Percentiles rank a stretch among this genome's conserved stretches.
Conservation (phyloP, 2,329 filamentous ascomycete genomes). For the Stagonosporopsis vannaccii region DNA sequence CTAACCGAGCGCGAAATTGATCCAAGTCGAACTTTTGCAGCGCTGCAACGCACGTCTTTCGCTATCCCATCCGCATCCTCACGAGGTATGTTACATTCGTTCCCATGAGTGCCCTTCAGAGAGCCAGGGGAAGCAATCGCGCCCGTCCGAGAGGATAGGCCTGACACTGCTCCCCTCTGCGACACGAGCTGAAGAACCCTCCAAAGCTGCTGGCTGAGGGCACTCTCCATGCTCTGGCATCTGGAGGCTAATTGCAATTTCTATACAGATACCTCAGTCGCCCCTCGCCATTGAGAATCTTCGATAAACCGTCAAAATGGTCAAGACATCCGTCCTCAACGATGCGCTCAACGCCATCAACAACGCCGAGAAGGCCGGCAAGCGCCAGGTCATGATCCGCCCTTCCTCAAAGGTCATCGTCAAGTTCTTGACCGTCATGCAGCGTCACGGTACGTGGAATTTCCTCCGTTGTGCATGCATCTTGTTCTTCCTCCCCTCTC, state of each 20-base stretch:
- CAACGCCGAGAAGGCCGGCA: conserved; percentile 99
- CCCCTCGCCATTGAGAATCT: conserved; percentile 79
- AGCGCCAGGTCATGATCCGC: conserved; percentile 98
- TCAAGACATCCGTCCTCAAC: conserved; percentile 99
- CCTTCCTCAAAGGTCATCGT: conserved; percentile 99
- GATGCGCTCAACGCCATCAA: conserved; percentile 99
- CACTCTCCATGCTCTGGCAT: conserved; percentile 73
- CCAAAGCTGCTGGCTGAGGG: conserved; percentile 59
- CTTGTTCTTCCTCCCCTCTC: conserved; percentile 55
- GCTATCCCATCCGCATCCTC: conserved; percentile 35
- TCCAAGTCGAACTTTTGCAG: conserved; percentile 35
- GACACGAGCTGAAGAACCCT: conserved; percentile 74
- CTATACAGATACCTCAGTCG: conserved; percentile 67
- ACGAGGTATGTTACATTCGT: conserved; percentile 47
- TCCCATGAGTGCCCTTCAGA: conserved; percentile 58
- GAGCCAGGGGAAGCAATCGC: conserved; percentile 58
- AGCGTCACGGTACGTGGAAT: conserved; percentile 89
- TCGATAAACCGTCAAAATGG: conserved; percentile 82
- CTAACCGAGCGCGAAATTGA: conserved; percentile 33
- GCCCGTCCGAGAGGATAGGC: conserved; percentile 32
- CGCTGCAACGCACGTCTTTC: conserved; percentile 26
- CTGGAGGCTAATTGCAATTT: conserved; percentile 65
- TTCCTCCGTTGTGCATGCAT: conserved; percentile 19
- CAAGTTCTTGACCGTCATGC: conserved; percentile 99
- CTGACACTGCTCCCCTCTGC: conserved; percentile 58